Evolutionary conservation across 2,329 filamentous ascomycete species (phyloP).

Genomic region (Phyllosticta citriasiana): DNA sequence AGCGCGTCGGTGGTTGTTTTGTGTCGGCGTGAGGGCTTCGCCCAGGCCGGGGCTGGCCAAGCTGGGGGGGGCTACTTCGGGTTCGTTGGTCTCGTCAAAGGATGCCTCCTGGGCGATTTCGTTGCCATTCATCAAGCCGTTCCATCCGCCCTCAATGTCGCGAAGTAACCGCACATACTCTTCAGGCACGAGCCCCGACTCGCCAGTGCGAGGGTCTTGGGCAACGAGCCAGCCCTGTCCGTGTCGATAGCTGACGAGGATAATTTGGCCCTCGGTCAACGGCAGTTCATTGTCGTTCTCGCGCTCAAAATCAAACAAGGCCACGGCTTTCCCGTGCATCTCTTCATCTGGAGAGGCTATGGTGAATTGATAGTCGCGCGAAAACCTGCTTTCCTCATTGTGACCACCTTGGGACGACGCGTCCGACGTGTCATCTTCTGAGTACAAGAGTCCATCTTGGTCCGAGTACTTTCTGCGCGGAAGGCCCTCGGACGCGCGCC

Average conservation of each 20-base stretch:
- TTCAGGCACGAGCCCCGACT: conserved; percentile 91
- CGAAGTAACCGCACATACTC: conserved; percentile 88
- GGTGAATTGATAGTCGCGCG: conserved; percentile 86
- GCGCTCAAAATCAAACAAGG: conserved; percentile 85
- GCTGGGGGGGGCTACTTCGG: neutral
- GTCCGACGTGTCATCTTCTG: conserved; percentile 31
- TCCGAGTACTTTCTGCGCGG: conserved; percentile 33
- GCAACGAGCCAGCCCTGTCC: conserved; percentile 97
- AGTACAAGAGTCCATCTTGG: conserved; percentile 27
- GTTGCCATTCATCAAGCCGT: conserved; percentile 28
- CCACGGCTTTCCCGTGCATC: conserved; percentile 93
- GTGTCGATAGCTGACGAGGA: conserved; percentile 91
- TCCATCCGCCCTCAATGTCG: conserved; percentile 83
- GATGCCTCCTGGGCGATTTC: neutral
- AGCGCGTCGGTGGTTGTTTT: conserved; percentile 23
- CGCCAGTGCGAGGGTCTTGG: conserved; percentile 85
- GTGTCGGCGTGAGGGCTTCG: conserved; percentile 32
- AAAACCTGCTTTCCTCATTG: conserved; percentile 67
- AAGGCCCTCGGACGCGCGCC: conserved; percentile 14
- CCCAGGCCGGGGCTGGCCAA: conserved; percentile 8
- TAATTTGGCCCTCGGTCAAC: conserved; percentile 86
- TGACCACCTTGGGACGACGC: conserved; percentile 27
- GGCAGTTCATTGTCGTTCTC: conserved; percentile 96
- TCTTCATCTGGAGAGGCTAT: conserved; percentile 94
- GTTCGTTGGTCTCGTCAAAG: neutral